Base-by-base conservation (phyloP, 2,329 filamentous ascomycete genomes). In the Cladosporium halotolerans region DNA sequence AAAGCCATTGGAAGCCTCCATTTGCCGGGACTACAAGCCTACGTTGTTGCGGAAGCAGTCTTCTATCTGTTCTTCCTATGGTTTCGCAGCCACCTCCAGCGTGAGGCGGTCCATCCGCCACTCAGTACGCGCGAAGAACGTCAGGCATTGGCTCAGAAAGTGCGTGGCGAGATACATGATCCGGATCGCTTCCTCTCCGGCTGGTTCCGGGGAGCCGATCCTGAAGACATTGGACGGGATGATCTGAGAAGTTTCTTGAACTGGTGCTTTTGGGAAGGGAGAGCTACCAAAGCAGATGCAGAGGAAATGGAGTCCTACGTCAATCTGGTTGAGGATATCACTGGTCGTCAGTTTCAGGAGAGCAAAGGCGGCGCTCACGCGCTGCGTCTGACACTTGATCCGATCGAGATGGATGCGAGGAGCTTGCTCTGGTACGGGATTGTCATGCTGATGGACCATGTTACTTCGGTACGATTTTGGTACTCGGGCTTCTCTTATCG, bases 231-330 rank as follows among this genome's bases (percentile, higher is more conserved):
- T 52, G 74, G 77, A 42, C 72, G 78, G n/a, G 83, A 87, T n/a
- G 86, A 88, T 61, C 68, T 88, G 49, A 77, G 75, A 58, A 81
- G 86, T 57, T 88, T 86, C 60, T 66, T 86, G 18, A 72, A 79
- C 8, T 89, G 85, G 85, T 83, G 80, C 1, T 82, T 88, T 61
- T 80, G 62, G 58, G 65, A 68, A 79, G 86, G 42, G 82, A 86
- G 64, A 68, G 86, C 48, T 75, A 75, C 59, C 78, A 36, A 43
- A 34, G 77, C 85, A 55, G 82, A 84, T 57, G 70, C 71, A 9
- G 72, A 70, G 9, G 69, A 75, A 3, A 65, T 67, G 45, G 68
- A 71, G 23, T 33, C 34, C 14, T 83, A 83, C 63, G 68, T 78
- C n/a, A 62, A 67, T 40, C 69, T 72, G 40, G 67, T 82, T 10